A percentile compares a stretch with the other conserved stretches of the same genome.
Conservation (phyloP, 768 basidiomycete species). For the Infundibulicybe gibba region DNA sequence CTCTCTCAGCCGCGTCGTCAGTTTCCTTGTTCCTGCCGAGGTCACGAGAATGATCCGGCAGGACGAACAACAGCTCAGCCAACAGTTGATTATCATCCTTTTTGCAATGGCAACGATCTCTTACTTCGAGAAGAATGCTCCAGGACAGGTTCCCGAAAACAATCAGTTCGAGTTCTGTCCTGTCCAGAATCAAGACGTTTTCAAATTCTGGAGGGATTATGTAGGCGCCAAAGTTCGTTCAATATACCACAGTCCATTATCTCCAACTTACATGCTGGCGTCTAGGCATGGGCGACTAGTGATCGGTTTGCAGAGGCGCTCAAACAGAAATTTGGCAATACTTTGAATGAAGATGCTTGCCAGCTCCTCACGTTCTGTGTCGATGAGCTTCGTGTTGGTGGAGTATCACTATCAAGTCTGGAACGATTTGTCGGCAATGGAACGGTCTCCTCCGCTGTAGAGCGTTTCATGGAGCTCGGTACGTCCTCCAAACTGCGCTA, state of each 20-base stretch:
- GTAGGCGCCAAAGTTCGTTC: constrained; percentile 18
- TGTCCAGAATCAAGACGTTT: constrained; percentile 7
- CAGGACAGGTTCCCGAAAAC: not conserved
- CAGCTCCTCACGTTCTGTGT: constrained; percentile 17
- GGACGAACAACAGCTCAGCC: constrained; percentile 11
- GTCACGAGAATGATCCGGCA: constrained; percentile 8
- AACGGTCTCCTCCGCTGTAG: constrained; percentile 15
- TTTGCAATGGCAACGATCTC: constrained; percentile 11
- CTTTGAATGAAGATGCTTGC: constrained; percentile 11
- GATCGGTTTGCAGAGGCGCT: constrained; percentile 16
- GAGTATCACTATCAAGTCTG: constrained; percentile 14
- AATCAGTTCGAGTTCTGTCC: not conserved
- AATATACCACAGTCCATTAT: not conserved
- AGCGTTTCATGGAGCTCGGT: constrained; percentile 12
- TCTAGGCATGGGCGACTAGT: constrained; percentile 11
- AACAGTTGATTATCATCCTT: constrained; percentile 11
- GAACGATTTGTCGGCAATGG: constrained; percentile 16
- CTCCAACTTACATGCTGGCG: constrained; percentile 2
- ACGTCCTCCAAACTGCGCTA: not conserved
- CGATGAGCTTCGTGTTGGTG: constrained; percentile 19
- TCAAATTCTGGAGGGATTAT: constrained; percentile 19
- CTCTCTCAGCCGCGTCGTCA: constrained; percentile 5
- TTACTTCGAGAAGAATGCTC: constrained; percentile 6
- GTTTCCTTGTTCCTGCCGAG: constrained; percentile 8
- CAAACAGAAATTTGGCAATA: constrained; percentile 13